Evolutionary conservation across 2,329 filamentous ascomycete genomes (phyloP), one percentile per base, ranked within the genome.

Genomic region (Microcera coccophila): DNA sequence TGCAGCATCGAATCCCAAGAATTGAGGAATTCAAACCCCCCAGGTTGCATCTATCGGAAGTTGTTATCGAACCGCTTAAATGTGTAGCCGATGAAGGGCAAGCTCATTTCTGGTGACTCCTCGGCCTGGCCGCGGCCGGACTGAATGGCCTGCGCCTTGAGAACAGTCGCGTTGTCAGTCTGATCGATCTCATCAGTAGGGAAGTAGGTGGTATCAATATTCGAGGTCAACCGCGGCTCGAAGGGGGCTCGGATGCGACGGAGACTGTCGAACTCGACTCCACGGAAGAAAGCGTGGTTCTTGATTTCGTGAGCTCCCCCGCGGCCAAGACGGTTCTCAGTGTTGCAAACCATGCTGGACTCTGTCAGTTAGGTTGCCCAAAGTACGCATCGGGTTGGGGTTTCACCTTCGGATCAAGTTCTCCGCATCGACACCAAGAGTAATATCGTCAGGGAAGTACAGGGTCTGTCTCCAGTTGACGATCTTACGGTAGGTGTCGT

Each of bases 401-500:
- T 5, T 79, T 65, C 75, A 94, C 90, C 85, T 89, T 74, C 90
- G 78, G 57, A 97, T 94, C 62, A 97, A 77, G 60, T 91, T 86
- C 69, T 97, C 91, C 0, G 93, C 90, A 61, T 96, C 90, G 2
- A 79, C 78, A 32, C 89, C 89, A 24, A 98, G 75, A 48, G 88
- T 86, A 59, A 96, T 87, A 66, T 98, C 93, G 47, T 95, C 90
- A 1, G 93, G 93, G 75, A 98, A 97, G 68, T 95, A 95, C 36
- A 98, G 73, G 46, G 91, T 90, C 62, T 95, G 85, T 43, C 88
- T 84, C 93, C 93, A 98, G 71, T 96, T 95, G 59, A 98, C 90
- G 66, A 98, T 98, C 78, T 98, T 98, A 55, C 91, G 85, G 71
- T 98, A 98, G 2, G 93, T 97, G 66, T 97, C 93, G 62, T 95